These are phyloP conservation scores for Candida quercuum DNA, from an alignment of 805 yeast species.

Conservation along the genomic window DNA sequence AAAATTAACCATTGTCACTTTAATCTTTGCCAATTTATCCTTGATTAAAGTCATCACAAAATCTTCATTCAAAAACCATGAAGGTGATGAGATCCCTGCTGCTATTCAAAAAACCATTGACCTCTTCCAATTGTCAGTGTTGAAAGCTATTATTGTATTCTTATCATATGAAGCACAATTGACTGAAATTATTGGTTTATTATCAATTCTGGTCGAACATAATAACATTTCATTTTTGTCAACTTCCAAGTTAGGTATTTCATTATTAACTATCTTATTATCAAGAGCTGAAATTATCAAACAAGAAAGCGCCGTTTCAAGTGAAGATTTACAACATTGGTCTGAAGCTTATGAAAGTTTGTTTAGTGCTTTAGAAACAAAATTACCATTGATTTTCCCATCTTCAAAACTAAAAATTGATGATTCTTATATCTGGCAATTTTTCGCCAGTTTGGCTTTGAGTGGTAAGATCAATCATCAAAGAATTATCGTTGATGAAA, in stretches of 20 bases:
- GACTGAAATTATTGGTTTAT: conserved; percentile 70
- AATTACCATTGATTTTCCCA: conserved; percentile 77
- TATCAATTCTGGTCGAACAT: conserved; percentile 64
- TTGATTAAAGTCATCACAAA: conserved; percentile 70
- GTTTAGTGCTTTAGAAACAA: conserved; percentile 73
- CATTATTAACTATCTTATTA: conserved; percentile 81
- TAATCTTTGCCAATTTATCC: conserved; percentile 75
- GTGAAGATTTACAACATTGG: conserved; percentile 52
- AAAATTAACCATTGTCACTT: conserved; percentile 68
- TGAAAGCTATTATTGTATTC: conserved; percentile 79
- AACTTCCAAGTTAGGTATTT: conserved; percentile 73
- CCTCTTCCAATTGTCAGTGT: conserved; percentile 70
- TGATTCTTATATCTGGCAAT: conserved; percentile 82
- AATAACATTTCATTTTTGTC: conserved; percentile 55
- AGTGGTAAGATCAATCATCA: conserved; percentile 90
- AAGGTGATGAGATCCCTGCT: conserved; percentile 45
- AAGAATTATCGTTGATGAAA: conserved; percentile 89
- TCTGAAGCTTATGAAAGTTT: conserved; percentile 73
- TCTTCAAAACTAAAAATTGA: conserved; percentile 39
- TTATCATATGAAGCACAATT: conserved; percentile 73
- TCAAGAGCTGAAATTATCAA: conserved; percentile 89
- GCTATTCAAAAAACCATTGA: conserved; percentile 59
- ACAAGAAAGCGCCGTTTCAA: conserved; percentile 61
- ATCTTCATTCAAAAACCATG: conserved; percentile 72
- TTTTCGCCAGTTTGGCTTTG: conserved; percentile 86